Conservation (phyloP, 208 protist species). For the Trypanosoma platydactyli region DNA sequence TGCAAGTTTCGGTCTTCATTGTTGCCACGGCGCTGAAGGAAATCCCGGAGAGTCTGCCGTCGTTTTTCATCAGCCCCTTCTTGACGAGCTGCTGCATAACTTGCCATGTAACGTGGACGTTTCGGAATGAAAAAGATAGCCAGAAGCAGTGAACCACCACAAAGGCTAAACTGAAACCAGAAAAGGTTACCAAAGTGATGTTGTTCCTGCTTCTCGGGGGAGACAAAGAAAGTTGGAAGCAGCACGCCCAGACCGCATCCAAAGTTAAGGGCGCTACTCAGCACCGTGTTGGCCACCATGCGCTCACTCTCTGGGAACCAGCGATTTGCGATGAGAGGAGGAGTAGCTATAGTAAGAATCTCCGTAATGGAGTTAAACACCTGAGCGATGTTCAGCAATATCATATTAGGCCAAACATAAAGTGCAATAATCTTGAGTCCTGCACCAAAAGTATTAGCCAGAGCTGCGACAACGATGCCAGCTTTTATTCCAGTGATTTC, state of each 20-base stretch:
- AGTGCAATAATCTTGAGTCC: conserved; percentile 63
- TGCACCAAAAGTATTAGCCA: conserved; percentile 53
- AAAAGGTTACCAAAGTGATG: conserved; percentile 69
- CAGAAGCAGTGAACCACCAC: conserved; percentile 34
- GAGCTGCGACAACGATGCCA: conserved; percentile 48
- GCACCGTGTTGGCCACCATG: conserved; percentile 66
- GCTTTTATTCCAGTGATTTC: conserved; percentile 66
- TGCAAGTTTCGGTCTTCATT: neutral
- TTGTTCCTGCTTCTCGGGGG: conserved; percentile 39
- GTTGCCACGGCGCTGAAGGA: conserved; percentile 10
- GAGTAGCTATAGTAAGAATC: conserved; percentile 75
- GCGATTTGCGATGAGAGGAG: conserved; percentile 74
- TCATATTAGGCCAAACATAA: conserved; percentile 57
- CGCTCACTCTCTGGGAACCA: conserved; percentile 73
- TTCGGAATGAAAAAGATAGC: conserved; percentile 57
- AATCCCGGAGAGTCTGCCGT: conserved; percentile 24
- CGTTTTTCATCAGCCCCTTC: conserved; percentile 42
- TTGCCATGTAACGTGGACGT: conserved; percentile 43
- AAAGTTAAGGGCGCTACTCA: conserved; percentile 64
- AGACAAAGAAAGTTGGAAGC: conserved; percentile 71
- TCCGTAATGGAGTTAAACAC: conserved; percentile 72
- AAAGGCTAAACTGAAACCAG: conserved; percentile 69
- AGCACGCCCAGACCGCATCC: conserved; percentile 69
- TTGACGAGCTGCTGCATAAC: conserved; percentile 50
- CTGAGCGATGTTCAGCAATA: conserved; percentile 62